phyloP scores from a whole-genome alignment of 495 filamentous ascomycete genomes.

The Chaetomium fimeti region DNA sequence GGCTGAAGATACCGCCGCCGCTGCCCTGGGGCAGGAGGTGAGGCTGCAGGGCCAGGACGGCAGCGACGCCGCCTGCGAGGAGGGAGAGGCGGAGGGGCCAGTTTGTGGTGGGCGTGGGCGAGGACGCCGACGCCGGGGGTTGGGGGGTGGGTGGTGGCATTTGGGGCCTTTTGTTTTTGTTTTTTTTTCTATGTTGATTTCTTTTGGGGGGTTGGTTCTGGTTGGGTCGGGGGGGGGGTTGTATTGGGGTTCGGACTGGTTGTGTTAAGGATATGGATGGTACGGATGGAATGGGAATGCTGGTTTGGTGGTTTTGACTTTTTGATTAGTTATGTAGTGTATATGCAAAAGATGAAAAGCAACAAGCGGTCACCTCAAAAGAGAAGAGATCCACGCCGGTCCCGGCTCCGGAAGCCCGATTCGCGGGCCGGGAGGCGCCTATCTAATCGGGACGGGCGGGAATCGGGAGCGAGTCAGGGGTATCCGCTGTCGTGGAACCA shows the following conservation, averaged over 20 bases:
- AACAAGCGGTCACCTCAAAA: slow-evolving; percentile 2
- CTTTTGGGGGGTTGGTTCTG: no score
- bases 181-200: neutral
- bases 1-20: neutral
- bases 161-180: neutral
- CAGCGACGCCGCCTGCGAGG: slow-evolving; percentile 26
- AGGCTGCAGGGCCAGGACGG: slow-evolving; percentile 16
- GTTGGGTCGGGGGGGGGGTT: no score
- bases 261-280: neutral
- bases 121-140: no score
- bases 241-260: neutral
- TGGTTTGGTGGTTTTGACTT: neutral
- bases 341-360: neutral
- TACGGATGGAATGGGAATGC: neutral
- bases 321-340: neutral
- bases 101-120: neutral
- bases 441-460: neutral
- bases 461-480: neutral
- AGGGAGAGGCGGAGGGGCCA: slow-evolving; percentile 30
- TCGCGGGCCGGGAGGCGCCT: neutral
- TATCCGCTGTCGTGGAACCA: neutral
- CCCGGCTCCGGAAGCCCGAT: slow-evolving; percentile 3
- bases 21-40: neutral
- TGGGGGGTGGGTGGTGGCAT: neutral
- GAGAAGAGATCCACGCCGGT: slow-evolving; percentile 4